Base-by-base conservation (phyloP, 805 yeast genomes). In the Metschnikowia shivogae region DNA sequence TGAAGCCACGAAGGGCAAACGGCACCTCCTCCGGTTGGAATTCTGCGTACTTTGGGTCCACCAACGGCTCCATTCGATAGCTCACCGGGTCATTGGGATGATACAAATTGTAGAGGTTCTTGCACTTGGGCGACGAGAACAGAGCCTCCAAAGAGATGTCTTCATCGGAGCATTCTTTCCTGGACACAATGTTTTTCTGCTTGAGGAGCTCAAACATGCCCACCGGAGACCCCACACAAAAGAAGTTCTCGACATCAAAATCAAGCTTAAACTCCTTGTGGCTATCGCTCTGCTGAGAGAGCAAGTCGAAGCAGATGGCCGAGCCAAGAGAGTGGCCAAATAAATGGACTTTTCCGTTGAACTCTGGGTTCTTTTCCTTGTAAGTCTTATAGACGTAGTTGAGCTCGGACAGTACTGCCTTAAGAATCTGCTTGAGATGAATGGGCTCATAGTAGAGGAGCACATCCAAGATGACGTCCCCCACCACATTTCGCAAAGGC, bases 261-360 rank as follows among this genome's bases (percentile, higher is more conserved):
- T 78, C 76, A 19, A 92, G 70, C 20, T 48, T 42, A 27, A 46
- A 44, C n/a, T 46, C 44, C 27, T 73, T 76, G 14, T 55, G 52
- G 5, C 69, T 62, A 31, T 59, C 61, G 1, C 60, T 59, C 53
- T 80, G 84, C 13, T 66, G 59, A 8, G 82, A 66, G 26, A 90
- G 63, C 27, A 92, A 70, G 62, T 92, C 97, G 50, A 89, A 82
- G 1, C 82, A 71, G 30, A 92, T 86, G 0, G 92, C 86, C 3
- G 96, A 84, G 0, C 99, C 99, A 30, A 92, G 68, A 0, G 98
- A 92, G 62, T 92, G 99, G 1, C 97, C 98, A 47, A 89, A 68
- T 1, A 92, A 63, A 54, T 92, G 89, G 0, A 92, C 82, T 52
- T 82, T 78, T 0, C 96, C 96, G n/a, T 80, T 70, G 62, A 86